Evolutionary conservation across 2,329 filamentous ascomycete genomes (phyloP).

Genomic region (Acarospora socialis): DNA sequence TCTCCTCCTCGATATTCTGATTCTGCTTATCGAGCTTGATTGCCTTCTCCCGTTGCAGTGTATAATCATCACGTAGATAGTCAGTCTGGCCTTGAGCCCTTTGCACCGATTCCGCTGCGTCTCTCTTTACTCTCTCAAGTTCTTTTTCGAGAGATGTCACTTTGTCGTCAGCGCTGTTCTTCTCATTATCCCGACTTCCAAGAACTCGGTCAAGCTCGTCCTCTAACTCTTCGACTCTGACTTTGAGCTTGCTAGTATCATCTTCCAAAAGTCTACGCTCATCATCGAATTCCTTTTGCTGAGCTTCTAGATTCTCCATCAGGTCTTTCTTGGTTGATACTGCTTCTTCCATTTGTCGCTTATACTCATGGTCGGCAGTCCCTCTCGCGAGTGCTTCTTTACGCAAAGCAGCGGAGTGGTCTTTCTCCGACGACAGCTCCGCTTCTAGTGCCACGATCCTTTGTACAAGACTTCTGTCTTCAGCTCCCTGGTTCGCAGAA

Average conservation of each 20-base stretch:
- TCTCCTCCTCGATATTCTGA: constrained; percentile 41
- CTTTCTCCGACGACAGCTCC: constrained; percentile 61
- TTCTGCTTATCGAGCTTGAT: constrained; percentile 45
- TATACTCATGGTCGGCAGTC: constrained; percentile 46
- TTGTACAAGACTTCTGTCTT: constrained; percentile 48
- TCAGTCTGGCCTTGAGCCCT: constrained; percentile 49
- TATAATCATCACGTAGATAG: constrained; percentile 46
- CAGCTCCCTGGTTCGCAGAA: constrained; percentile 43
- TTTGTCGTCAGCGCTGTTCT: constrained; percentile 52
- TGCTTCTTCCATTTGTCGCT: constrained; percentile 63
- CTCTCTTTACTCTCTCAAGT: constrained; percentile 44
- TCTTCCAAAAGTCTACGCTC: constrained; percentile 72
- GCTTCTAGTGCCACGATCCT: constrained; percentile 57
- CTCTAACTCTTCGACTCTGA: constrained; percentile 73
- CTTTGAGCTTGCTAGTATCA: constrained; percentile 62
- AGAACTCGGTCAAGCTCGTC: constrained; percentile 79
- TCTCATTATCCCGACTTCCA: constrained; percentile 72
- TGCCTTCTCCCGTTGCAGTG: constrained; percentile 44
- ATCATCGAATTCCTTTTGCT: constrained; percentile 74
- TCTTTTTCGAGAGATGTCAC: constrained; percentile 57
- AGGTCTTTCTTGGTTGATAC: constrained; percentile 89
- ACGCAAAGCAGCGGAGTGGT: constrained; percentile 50
- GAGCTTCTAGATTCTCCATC: constrained; percentile 83
- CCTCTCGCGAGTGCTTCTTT: constrained; percentile 49
- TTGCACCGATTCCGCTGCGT: constrained; percentile 33